Evolutionary conservation across 169 alveolate species (phyloP), one percentile per base, ranked within the genome.

Genomic region (Eimeria nieschulzi): DNA sequence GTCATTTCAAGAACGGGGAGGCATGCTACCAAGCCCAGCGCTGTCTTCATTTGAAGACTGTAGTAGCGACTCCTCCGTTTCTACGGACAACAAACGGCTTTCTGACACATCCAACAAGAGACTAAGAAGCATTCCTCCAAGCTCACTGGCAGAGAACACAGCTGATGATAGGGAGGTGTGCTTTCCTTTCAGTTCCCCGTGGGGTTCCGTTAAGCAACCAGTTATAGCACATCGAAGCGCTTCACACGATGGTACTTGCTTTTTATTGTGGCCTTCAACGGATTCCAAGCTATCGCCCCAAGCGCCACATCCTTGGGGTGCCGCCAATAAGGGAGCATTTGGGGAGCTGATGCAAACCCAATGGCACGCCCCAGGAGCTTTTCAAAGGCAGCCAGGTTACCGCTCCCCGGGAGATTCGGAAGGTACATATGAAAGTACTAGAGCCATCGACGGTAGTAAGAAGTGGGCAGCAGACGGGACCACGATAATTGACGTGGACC

Each of bases 51-150:
- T 55, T 33, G 90, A 82, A 33, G 90, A 63, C n/a, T 25, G 90
- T 76, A 59, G 61, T 55, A 82, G 90, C 78, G 90, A 82, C 63
- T 61, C 90, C 15, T 82, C 90, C 33, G 72, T 23, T 53, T 63
- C 90, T 13, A 82, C 90, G 13, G 23, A 73, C 39, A 64, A 76
- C 10, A 68, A 79, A 33, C 46, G 68, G n/a, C 23, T 59, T 59
- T 5, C 15, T 1, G 68, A 19, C 71, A 71, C 78, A 0, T 26
- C 78, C 51, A 63, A 55, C 78, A 63, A 71, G 19, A 61, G 75
- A 76, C 78, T 82, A 9, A 26, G 63, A 82, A 82, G 19, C 46
- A 17, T 17, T 33, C 46, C 90, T 12, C 21, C 12, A 59, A 76
- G 46, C 46, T 33, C 46, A 59, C 6, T 1, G 15, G 0, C 79